Evolutionary conservation across 116 monocot genomes (phyloP), one percentile per base, ranked within the genome.

Genomic region (Dioscorea cayenensis): DNA sequence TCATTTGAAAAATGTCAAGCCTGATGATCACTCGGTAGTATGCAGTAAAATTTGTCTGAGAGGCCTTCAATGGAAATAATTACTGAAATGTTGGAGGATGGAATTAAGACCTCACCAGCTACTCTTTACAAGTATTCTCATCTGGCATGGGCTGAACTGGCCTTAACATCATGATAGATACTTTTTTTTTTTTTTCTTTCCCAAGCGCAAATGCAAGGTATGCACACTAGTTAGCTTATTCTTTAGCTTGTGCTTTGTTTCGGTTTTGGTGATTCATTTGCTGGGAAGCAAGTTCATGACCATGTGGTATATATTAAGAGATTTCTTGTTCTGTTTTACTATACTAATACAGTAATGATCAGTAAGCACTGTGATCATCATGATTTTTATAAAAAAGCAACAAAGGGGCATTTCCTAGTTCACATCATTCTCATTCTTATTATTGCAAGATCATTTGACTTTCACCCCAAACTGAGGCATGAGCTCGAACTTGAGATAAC

Each of bases 61-160:
- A 82, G 92, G 61, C 90, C 97, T 29, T 86, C 97, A 0, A 97
- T 90, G 93, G 79, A 84, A 64, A 79, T 79, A 65, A 76, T 97
- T 66, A 68, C 84, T 18, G 76, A 83, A 18, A 88, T 97, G 78
- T 64, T 97, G 75, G 97, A 93, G 77, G 84, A 75, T 49, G 87
- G 88, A 25, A 84, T 97, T 14, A 88, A 97, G 74, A 83, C 84
- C 18, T 88, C 92, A 4, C 62, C 86, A 4, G 71, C 79, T 14
- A 83, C 88, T 8, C 32, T 77, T 59, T 75, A 88, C 13, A 86
- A 88, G 70, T 84, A 90, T 35, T 84, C 93, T 64, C 77, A 83
- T 19, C 66, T 90, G 59, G 82, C 81, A 22, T 97, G 97, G 97
- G 90, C 86, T 19, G 84, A 87, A 72, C 72, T 93, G 36, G 86